These are phyloP conservation scores for Lodderomyces oxycetoniae DNA, from an alignment of 1,139 yeast species.

Conservation along the genomic window DNA sequence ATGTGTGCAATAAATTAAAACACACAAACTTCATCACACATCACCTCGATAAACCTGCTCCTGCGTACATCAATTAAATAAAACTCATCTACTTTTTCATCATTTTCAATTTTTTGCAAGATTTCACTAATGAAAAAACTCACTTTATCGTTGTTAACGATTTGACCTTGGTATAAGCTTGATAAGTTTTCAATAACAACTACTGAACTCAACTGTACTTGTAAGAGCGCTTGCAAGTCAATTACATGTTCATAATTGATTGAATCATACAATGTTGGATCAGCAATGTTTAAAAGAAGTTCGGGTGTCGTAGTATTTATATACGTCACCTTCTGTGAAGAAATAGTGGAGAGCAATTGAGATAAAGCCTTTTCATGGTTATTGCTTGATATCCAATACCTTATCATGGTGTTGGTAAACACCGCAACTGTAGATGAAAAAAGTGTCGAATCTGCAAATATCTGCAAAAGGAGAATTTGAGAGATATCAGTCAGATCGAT, in stretches of 20 bases:
- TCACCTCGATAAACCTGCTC: constrained; percentile 7
- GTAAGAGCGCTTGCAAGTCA: constrained; percentile 5
- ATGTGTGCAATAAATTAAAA: neutral
- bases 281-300: constrained; percentile 4
- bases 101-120: constrained; percentile 4
- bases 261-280: neutral
- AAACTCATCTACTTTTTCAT: neutral
- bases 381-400: constrained; percentile 4
- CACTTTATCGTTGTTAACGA: constrained; percentile 7
- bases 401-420: constrained; percentile 5
- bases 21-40: constrained; percentile 7
- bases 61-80: constrained; percentile 8
- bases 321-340: constrained; percentile 8
- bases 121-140: constrained; percentile 9
- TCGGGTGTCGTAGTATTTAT: constrained; percentile 13
- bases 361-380: neutral
- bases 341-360: neutral
- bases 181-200: neutral
- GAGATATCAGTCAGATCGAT: no score
- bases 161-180: neutral
- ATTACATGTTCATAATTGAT: constrained; percentile 11
- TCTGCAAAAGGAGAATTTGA: no score
- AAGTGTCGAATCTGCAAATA: no score
- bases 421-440: neutral
- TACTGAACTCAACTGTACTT: neutral